Evolutionary conservation across 169 alveolate genomes (phyloP).

Genomic region (Miamiensis avidus): DNA sequence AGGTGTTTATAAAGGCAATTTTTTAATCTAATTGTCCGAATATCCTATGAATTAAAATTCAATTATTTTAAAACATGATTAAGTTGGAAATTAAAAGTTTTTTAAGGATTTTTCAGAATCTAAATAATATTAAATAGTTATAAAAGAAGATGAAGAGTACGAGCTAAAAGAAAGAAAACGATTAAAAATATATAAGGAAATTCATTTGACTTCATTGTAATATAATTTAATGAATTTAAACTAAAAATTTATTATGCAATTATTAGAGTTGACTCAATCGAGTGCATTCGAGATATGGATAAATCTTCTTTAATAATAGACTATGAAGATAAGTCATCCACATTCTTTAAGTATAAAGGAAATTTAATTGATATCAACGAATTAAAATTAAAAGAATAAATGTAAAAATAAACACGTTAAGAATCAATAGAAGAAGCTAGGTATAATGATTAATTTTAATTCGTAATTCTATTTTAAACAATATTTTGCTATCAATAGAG

Average conservation of each 20-base stretch:
- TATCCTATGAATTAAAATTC: background rate
- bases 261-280: background rate
- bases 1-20: background rate
- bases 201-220: background rate
- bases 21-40: too few relatives aligned
- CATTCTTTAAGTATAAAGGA: background rate
- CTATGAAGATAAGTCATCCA: background rate
- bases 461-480: background rate
- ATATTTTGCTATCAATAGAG: background rate
- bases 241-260: background rate
- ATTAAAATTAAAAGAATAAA: background rate
- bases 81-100: background rate
- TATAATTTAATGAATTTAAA: too few relatives aligned
- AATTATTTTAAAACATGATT: background rate
- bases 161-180: background rate
- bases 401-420: background rate
- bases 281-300: background rate
- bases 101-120: background rate
- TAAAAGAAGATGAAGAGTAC: background rate
- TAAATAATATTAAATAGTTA: too few relatives aligned
- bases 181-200: background rate
- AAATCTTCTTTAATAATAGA: background rate
- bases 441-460: background rate
- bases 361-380: background rate
- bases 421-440: background rate